Conservation (phyloP, 768 basidiomycete species). For the Guyanaporus albipodus region DNA sequence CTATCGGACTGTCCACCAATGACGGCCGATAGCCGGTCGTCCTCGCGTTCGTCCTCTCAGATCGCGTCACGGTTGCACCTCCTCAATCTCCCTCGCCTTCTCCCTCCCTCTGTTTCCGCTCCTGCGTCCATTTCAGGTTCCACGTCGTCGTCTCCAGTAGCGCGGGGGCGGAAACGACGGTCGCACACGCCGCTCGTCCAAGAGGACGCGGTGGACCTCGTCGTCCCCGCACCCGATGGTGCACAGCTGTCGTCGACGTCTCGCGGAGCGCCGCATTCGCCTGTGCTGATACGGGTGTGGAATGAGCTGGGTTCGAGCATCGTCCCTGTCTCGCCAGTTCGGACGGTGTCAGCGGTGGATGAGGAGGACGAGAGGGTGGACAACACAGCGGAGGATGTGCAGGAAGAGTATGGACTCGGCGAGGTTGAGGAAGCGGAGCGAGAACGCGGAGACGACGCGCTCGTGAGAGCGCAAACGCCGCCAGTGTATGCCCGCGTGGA, state of each 20-base stretch:
- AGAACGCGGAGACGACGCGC: background rate
- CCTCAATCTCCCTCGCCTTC: constrained; percentile 11
- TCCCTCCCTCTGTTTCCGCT: background rate
- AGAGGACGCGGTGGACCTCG: constrained; percentile 84
- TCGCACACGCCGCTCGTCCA: constrained; percentile 18
- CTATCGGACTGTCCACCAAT: constrained; percentile 7
- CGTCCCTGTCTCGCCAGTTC: background rate
- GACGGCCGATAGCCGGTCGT: constrained; percentile 3
- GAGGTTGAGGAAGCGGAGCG: background rate
- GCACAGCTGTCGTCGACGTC: constrained; percentile 17
- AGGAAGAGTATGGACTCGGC: background rate
- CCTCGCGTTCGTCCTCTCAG: constrained; percentile 10
- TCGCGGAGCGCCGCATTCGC: constrained; percentile 11
- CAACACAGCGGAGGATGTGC: background rate
- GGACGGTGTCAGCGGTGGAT: background rate
- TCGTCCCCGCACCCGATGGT: constrained; percentile 41
- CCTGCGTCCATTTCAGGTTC: background rate
- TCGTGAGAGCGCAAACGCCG: constrained; percentile 17
- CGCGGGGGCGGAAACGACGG: constrained; percentile 5
- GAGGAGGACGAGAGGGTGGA: background rate
- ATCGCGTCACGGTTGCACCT: constrained; percentile 8
- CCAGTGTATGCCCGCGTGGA: constrained; percentile 14
- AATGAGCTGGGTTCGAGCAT: constrained; percentile 5
- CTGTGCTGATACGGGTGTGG: constrained; percentile 27
- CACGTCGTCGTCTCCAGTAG: background rate